Evolutionary conservation across 306 rosid species (phyloP).

Genomic region (Inga laurina): DNA sequence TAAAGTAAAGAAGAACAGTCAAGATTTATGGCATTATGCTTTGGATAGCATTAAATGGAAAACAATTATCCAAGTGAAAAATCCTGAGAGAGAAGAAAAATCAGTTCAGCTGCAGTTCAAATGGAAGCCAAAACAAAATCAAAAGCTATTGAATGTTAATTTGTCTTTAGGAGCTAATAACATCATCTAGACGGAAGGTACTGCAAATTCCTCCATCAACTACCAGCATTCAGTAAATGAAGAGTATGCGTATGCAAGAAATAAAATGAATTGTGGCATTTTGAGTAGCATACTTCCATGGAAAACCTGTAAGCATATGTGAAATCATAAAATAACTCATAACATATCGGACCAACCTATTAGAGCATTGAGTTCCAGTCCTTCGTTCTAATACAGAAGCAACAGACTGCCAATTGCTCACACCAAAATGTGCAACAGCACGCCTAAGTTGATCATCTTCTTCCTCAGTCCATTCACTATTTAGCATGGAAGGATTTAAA

Average conservation of each 20-base stretch:
- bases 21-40: background rate
- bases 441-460: constrained; percentile 79
- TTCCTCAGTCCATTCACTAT: constrained; percentile 91
- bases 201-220: background rate
- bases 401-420: constrained; percentile 77
- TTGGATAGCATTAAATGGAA: background rate
- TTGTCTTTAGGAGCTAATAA: constrained; percentile 1
- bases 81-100: constrained; percentile 13
- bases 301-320: constrained; percentile 1
- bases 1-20: background rate
- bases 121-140: constrained; percentile 19
- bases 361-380: constrained; percentile 93
- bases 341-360: constrained; percentile 65
- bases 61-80: background rate
- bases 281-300: background rate
- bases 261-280: background rate
- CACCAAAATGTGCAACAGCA: constrained; percentile 71
- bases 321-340: background rate
- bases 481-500: constrained; percentile 77
- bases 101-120: constrained; percentile 6
- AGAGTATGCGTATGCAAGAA: background rate
- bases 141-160: constrained; percentile 16
- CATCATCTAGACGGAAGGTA: background rate
- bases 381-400: constrained; percentile 87
- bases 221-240: constrained; percentile 8